These are phyloP conservation scores for Ammopiptanthus mongolicus DNA, from an alignment of 306 rosid species.

Conservation along the genomic window DNA sequence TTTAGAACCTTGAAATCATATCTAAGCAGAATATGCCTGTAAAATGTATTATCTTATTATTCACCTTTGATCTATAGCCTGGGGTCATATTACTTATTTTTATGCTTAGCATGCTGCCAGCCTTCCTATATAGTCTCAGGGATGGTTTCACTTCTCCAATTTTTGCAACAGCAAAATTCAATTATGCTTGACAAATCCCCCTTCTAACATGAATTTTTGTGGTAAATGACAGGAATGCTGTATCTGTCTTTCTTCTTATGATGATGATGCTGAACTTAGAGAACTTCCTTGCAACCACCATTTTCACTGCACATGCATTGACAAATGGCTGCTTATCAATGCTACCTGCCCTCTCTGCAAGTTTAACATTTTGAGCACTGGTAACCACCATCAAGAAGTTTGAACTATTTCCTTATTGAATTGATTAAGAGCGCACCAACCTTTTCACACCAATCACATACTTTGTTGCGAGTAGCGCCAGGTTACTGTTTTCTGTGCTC, in stretches of 20 bases:
- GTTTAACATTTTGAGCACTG: conserved; percentile 53
- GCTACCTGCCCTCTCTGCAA: conserved; percentile 94
- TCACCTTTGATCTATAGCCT: neutral
- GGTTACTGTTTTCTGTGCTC: neutral
- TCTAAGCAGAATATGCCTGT: neutral
- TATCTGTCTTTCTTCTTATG: conserved; percentile 70
- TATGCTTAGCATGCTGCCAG: neutral
- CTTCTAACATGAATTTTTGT: conserved; percentile 18
- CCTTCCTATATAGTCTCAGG: neutral
- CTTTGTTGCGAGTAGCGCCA: conserved; percentile 1
- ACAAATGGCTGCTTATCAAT: conserved; percentile 79
- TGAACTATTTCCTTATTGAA: conserved; percentile 20
- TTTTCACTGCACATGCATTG: conserved; percentile 80
- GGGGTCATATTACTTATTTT: neutral
- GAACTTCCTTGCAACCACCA: conserved; percentile 86
- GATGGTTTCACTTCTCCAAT: conserved; percentile 10
- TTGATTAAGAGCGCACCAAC: neutral
- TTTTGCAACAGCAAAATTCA: neutral
- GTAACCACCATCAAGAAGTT: conserved; percentile 36
- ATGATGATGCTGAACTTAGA: conserved; percentile 61
- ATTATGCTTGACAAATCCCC: neutral
- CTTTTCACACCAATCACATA: neutral
- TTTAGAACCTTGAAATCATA: conserved; percentile 1
- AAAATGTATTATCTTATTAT: neutral
- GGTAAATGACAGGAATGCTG: conserved; percentile 67